Conservation (phyloP, 345 rosid species). For the Stellera chamaejasme region DNA sequence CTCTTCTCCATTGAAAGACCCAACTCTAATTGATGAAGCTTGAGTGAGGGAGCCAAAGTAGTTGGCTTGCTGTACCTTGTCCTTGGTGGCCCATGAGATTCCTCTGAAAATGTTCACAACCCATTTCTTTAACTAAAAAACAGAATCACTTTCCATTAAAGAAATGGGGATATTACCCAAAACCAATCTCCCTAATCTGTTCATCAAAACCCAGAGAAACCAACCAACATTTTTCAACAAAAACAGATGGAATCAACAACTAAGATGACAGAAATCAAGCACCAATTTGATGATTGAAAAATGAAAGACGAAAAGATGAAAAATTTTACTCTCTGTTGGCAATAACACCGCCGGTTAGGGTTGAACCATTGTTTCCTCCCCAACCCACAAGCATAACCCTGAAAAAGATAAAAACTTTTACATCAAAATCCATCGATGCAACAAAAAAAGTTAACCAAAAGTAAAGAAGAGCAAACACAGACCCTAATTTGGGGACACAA, state of each 20-base stretch:
- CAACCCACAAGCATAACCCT: slow-evolving; percentile 98
- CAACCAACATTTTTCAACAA: no score
- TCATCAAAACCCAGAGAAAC: no score
- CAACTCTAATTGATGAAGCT: slow-evolving; percentile 85
- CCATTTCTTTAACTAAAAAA: not conserved
- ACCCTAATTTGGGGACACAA: slow-evolving; percentile 91
- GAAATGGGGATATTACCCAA: no score
- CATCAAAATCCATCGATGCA: slow-evolving; percentile 1
- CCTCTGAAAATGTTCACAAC: slow-evolving; percentile 40
- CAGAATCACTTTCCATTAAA: not conserved
- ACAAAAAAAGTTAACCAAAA: not conserved
- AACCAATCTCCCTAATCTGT: no score
- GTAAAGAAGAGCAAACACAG: not conserved
- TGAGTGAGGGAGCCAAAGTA: slow-evolving; percentile 96
- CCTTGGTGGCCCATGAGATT: slow-evolving; percentile 99
- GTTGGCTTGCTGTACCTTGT: slow-evolving; percentile 93
- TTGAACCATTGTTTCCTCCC: slow-evolving; percentile 96
- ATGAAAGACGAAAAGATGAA: no score
- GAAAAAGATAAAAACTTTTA: not conserved
- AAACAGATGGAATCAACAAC: no score
- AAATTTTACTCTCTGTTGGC: slow-evolving; percentile 72
- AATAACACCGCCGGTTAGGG: slow-evolving; percentile 84
- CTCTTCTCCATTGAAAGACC: slow-evolving; percentile 96
- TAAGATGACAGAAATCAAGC: no score
- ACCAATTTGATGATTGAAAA: no score